These are phyloP conservation scores for Handroanthus guayacan DNA, from an alignment of 257 asterid species.

Conservation along the genomic window DNA sequence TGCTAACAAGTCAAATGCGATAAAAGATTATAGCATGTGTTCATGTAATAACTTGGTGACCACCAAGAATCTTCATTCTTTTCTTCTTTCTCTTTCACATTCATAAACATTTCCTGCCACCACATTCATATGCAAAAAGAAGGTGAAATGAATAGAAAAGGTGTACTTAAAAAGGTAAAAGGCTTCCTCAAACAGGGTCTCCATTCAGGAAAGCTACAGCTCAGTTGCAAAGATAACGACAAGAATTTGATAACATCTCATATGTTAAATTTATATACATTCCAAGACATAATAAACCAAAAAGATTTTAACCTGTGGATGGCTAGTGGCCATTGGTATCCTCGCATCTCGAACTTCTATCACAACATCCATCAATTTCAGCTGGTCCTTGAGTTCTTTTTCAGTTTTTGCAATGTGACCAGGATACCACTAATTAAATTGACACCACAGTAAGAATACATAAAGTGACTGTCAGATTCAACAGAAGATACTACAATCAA, in stretches of 20 bases:
- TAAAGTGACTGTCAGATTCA: constrained; percentile 17
- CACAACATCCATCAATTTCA: constrained; percentile 97
- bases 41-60: constrained; percentile 17
- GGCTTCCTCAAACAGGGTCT: neutral
- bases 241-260: constrained; percentile 24
- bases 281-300: constrained; percentile 19
- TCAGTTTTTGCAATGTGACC: constrained; percentile 97
- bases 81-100: constrained; percentile 6
- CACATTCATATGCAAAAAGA: constrained; percentile 3
- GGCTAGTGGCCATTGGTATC: constrained; percentile 88
- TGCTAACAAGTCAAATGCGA: neutral
- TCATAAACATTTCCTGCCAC: neutral
- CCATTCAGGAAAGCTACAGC: constrained; percentile 9
- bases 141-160: constrained; percentile 7
- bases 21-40: neutral
- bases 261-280: neutral
- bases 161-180: neutral
- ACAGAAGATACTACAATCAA: constrained; percentile 21
- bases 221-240: constrained; percentile 29
- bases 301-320: constrained; percentile 70
- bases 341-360: constrained; percentile 98
- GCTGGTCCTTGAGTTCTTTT: constrained; percentile 92
- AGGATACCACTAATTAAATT: constrained; percentile 83
- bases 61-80: neutral
- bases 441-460: constrained; percentile 36